These are phyloP conservation scores for Fonsecaea pugnacius DNA, from an alignment of 2,329 filamentous ascomycete genomes.

Conservation along the genomic window DNA sequence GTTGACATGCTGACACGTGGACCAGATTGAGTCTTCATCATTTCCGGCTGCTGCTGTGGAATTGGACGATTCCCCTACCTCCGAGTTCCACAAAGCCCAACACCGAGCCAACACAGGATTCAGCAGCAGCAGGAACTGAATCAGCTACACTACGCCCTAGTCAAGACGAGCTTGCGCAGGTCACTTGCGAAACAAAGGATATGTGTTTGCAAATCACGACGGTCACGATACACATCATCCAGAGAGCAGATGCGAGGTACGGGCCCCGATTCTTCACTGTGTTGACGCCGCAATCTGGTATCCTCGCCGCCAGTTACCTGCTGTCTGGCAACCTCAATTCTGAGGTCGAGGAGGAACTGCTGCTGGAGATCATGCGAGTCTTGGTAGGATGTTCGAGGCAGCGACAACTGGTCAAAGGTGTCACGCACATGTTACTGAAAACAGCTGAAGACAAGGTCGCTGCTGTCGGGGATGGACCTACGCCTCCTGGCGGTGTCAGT, in stretches of 20 bases:
- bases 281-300: constrained; percentile 21
- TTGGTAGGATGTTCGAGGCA: constrained; percentile 20
- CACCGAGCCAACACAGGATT: not conserved
- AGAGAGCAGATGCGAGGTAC: constrained; percentile 1
- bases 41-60: constrained; percentile 24
- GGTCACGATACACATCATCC: constrained; percentile 2
- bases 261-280: constrained; percentile 16
- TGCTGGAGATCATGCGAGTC: constrained; percentile 19
- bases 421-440: constrained; percentile 27
- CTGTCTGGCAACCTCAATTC: constrained; percentile 18
- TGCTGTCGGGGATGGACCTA: not conserved
- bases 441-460: constrained; percentile 18
- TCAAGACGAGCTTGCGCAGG: constrained; percentile 6
- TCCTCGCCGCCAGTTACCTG: constrained; percentile 21
- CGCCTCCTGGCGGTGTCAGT: constrained; percentile 4
- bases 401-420: constrained; percentile 22
- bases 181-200: constrained; percentile 3
- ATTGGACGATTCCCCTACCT: constrained; percentile 16
- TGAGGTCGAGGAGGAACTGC: constrained; percentile 18
- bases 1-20: not conserved
- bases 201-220: constrained; percentile 9
- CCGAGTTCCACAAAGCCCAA: not conserved
- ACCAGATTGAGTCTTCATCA: constrained; percentile 14
- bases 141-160: not conserved
- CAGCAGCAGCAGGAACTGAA: not conserved